Evolutionary conservation across 2,329 filamentous ascomycete species (phyloP), one percentile per base, ranked within the genome.

Genomic region (Sclerotinia trifoliorum): DNA sequence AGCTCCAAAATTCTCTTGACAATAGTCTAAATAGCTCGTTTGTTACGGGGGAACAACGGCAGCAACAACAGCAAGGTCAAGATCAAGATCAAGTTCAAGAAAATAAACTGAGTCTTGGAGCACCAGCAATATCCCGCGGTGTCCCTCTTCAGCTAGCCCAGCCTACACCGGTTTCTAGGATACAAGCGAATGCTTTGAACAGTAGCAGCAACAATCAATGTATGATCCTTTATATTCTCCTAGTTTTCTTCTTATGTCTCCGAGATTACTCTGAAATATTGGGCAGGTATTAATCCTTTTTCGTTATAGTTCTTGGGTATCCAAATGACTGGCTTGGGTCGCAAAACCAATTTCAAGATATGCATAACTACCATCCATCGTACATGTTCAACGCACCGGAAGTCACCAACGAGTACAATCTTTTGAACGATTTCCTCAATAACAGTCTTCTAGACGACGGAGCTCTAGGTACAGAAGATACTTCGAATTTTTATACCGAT

Each of bases 321-420:
- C 85, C 86, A 71, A 92, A 92, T 82, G 91, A 93, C 77, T 94
- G 92, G 90, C 84, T 93, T 71, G 82, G 83, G 63, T 73, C 75
- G 69, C 91, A 93, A 77, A 95, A 90, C 78, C 91, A 92, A 77
- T 95, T 92, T 79, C 90, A 96, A 83, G 93, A 97, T 80, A 95
- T 97, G 89, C 93, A 95, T 81, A 92, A 89, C 78, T 93, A 94
- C 77, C 93, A 97, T 80, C 91, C 92, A 69, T 95, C 92, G 77
- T 98, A 95, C 82, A 94, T 97, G 90, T 96, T 97, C 81, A 90
- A 90, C 78, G 88, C 88, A n/a, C 92, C 93, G 71, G 95, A 99
- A 80, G 92, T 97, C 74, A 94, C 91, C 70, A 95, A 95, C 81
- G 95, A 99, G 82, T 97, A 97, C 79, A 97, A 97, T 78, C 83